phyloP scores from a whole-genome alignment of 805 yeast species.

The Monosporozyma servazzii region DNA sequence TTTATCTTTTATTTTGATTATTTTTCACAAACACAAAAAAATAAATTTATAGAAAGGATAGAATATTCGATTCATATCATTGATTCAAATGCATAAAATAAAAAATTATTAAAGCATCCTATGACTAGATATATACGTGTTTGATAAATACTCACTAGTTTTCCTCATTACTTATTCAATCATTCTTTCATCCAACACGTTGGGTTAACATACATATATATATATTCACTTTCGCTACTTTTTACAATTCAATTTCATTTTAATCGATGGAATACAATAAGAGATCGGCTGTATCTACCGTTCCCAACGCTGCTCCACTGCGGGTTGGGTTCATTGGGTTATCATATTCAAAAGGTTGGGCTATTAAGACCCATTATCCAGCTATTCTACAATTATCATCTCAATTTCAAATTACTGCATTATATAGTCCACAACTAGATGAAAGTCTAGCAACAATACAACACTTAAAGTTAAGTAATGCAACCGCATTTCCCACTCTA shows the following conservation, averaged over 20 bases:
- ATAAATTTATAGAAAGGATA: neutral
- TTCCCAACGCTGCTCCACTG: constrained; percentile 23
- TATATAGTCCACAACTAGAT: constrained; percentile 17
- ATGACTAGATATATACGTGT: neutral
- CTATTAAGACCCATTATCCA: constrained; percentile 25
- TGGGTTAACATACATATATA: neutral
- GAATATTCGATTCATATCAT: neutral
- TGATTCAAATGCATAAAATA: neutral
- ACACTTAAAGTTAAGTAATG: constrained; percentile 18
- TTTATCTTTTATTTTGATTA: neutral
- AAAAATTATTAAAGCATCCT: too few species aligned
- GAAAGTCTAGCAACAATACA: constrained; percentile 17
- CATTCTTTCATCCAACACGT: neutral
- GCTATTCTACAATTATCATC: constrained; percentile 25
- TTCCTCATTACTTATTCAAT: neutral
- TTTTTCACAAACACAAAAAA: neutral
- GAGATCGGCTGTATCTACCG: constrained; percentile 25
- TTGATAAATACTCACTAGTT: neutral
- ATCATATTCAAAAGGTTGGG: constrained; percentile 23
- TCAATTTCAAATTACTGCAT: constrained; percentile 24
- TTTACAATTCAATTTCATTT: neutral
- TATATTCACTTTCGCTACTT: neutral
- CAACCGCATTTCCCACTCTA: constrained; percentile 20
- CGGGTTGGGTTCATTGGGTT: constrained; percentile 25
- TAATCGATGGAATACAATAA: constrained; percentile 20